Conservation (phyloP, 2,329 filamentous ascomycete genomes). For the Aspergillus sp. region DNA sequence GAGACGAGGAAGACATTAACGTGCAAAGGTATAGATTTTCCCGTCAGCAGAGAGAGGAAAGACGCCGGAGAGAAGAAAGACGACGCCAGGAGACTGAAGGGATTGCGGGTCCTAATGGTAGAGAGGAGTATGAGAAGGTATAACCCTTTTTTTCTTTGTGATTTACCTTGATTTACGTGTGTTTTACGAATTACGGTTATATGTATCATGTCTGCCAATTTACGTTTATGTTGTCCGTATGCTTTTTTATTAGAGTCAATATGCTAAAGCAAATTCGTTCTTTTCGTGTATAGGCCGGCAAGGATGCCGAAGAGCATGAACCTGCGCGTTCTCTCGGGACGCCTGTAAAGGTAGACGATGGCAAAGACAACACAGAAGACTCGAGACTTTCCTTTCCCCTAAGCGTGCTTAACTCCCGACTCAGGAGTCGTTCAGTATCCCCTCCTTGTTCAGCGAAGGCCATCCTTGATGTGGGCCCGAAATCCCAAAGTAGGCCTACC, state of each 20-base stretch:
- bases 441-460: constrained; percentile 23
- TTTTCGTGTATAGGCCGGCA: constrained; percentile 28
- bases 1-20: too few relatives aligned
- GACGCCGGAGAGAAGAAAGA: too few relatives aligned
- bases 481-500: constrained; percentile 28
- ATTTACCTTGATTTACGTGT: too few relatives aligned
- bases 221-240: too few relatives aligned
- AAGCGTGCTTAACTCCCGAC: constrained; percentile 13
- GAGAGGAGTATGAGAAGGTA: neutral
- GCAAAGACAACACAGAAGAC: constrained; percentile 11
- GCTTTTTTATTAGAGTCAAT: too few relatives aligned
- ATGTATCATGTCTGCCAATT: too few relatives aligned
- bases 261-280: constrained; percentile 3
- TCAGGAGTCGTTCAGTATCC: constrained; percentile 31
- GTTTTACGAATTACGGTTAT: too few relatives aligned
- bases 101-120: too few relatives aligned
- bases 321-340: constrained; percentile 52
- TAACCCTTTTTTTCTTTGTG: neutral
- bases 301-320: constrained; percentile 30
- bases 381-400: constrained; percentile 9
- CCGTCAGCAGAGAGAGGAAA: too few relatives aligned
- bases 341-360: constrained; percentile 37
- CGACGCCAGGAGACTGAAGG: too few relatives aligned
- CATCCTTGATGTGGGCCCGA: constrained; percentile 21
- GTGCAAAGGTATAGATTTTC: too few relatives aligned